A percentile compares a stretch with the other conserved stretches of the same genome.
phyloP scores from a whole-genome alignment of 2,329 filamentous ascomycete species.

The Dothideomycetes sp. region DNA sequence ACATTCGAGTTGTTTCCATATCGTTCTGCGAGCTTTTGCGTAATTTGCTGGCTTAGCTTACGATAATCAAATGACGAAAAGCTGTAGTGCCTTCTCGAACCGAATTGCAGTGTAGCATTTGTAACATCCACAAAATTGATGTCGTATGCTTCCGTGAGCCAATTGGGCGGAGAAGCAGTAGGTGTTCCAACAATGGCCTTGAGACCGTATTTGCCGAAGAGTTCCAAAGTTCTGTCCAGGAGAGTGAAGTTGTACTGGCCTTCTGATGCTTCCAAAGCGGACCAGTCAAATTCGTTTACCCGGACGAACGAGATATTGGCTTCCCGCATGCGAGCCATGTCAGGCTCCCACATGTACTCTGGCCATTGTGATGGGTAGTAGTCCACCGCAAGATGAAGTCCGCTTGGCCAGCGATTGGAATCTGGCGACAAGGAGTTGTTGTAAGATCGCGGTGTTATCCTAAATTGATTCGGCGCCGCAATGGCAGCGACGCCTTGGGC shows the following conservation, averaged over 20 bases:
- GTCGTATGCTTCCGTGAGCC: slow-evolving; percentile 15
- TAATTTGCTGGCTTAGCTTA: slow-evolving; percentile 14
- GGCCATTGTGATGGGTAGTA: slow-evolving; percentile 18
- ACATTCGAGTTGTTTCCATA: slow-evolving; percentile 14
- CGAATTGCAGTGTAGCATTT: slow-evolving; percentile 14
- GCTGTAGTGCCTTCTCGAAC: slow-evolving; percentile 14
- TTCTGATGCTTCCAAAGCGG: slow-evolving; percentile 13
- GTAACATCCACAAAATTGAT: slow-evolving; percentile 15
- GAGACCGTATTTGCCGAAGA: slow-evolving; percentile 13
- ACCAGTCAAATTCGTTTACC: slow-evolving; percentile 16
- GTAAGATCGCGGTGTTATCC: slow-evolving; percentile 1
- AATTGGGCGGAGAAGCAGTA: slow-evolving; percentile 15
- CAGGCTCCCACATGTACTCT: slow-evolving; percentile 16
- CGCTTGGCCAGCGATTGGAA: slow-evolving; percentile 11
- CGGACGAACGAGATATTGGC: slow-evolving; percentile 14
- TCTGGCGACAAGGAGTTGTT: slow-evolving; percentile 4
- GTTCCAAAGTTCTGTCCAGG: slow-evolving; percentile 12
- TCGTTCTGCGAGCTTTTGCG: slow-evolving; percentile 13
- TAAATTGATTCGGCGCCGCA: too few species aligned
- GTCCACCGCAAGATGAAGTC: slow-evolving; percentile 14
- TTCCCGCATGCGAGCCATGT: slow-evolving; percentile 13
- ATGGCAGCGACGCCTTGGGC: too few species aligned
- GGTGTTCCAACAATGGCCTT: slow-evolving; percentile 15
- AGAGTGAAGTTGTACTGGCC: slow-evolving; percentile 16
- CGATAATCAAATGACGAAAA: slow-evolving; percentile 16